Conservation (phyloP, 2,329 filamentous ascomycete species). For the Fusarium robinianum region DNA sequence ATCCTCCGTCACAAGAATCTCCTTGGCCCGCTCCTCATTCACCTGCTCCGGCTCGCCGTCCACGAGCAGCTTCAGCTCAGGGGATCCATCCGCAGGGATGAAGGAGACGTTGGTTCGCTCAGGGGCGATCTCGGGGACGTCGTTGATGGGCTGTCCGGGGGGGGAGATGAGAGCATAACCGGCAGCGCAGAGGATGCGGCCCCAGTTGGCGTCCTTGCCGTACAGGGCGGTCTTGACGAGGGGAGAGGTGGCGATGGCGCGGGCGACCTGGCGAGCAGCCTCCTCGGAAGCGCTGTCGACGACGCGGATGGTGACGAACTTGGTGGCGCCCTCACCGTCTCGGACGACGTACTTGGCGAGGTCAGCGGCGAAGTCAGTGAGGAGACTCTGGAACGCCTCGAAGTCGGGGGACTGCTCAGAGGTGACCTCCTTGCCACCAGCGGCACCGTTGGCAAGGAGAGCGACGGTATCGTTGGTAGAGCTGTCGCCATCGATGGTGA, state of each 20-base stretch:
- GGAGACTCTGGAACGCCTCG: conserved; percentile 67
- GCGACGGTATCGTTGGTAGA: conserved; percentile 97
- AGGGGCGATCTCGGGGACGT: conserved; percentile 67
- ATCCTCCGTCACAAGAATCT: conserved; percentile 79
- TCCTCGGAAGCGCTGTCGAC: conserved; percentile 70
- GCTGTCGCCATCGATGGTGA: conserved; percentile 95
- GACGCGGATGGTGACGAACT: conserved; percentile 93
- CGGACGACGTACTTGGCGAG: conserved; percentile 92
- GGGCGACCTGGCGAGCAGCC: conserved; percentile 78
- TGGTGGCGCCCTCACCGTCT: conserved; percentile 96
- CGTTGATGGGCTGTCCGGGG: conserved; percentile 59
- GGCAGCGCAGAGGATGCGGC: conserved; percentile 91
- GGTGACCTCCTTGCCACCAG: conserved; percentile 69
- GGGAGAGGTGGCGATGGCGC: conserved; percentile 85
- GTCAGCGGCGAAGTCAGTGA: conserved; percentile 79
- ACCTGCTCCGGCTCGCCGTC: conserved; percentile 80
- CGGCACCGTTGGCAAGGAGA: conserved; percentile 92
- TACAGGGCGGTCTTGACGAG: conserved; percentile 98
- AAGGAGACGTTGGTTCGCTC: conserved; percentile 79
- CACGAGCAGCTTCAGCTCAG: conserved; percentile 76
- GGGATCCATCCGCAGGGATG: conserved; percentile 74
- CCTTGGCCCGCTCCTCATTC: conserved; percentile 74
- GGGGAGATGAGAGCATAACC: conserved; percentile 74
- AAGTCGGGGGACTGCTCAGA: conserved; percentile 64
- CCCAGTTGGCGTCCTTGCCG: conserved; percentile 98